Conservation (phyloP, 495 filamentous ascomycete species). For the Podospora appendiculata region DNA sequence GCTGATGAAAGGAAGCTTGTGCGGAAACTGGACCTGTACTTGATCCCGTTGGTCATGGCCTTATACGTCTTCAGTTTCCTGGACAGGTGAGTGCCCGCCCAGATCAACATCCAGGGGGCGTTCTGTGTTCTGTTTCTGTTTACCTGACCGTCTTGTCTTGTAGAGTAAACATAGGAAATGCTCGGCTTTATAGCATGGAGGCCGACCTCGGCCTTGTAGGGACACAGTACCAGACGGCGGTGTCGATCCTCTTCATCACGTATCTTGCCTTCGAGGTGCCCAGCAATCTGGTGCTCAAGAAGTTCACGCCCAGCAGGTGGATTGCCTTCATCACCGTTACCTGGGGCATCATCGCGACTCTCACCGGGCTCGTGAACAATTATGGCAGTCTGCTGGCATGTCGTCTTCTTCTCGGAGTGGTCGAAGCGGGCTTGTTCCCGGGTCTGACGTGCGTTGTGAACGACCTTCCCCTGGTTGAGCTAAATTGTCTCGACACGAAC, state of each 20-base stretch:
- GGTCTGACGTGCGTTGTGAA: constrained; percentile 29
- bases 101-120: neutral
- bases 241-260: constrained; percentile 69
- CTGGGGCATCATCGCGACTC: constrained; percentile 67
- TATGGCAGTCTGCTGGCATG: constrained; percentile 43
- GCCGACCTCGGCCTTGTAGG: constrained; percentile 53
- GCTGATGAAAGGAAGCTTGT: constrained; percentile 24
- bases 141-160: neutral
- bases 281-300: constrained; percentile 57
- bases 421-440: constrained; percentile 67
- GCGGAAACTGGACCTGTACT: constrained; percentile 28
- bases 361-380: constrained; percentile 55
- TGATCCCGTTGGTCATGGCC: constrained; percentile 32
- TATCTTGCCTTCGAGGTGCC: constrained; percentile 56
- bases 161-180: constrained; percentile 72
- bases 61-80: constrained; percentile 36
- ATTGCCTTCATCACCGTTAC: constrained; percentile 55
- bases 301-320: constrained; percentile 57
- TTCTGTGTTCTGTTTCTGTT: neutral
- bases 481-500: no score
- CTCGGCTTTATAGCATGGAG: constrained; percentile 60
- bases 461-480: neutral
- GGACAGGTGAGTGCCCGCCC: constrained; percentile 13
- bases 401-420: constrained; percentile 54
- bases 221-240: constrained; percentile 61